phyloP scores from a whole-genome alignment of 257 asterid species.

The Apocynum venetum region DNA sequence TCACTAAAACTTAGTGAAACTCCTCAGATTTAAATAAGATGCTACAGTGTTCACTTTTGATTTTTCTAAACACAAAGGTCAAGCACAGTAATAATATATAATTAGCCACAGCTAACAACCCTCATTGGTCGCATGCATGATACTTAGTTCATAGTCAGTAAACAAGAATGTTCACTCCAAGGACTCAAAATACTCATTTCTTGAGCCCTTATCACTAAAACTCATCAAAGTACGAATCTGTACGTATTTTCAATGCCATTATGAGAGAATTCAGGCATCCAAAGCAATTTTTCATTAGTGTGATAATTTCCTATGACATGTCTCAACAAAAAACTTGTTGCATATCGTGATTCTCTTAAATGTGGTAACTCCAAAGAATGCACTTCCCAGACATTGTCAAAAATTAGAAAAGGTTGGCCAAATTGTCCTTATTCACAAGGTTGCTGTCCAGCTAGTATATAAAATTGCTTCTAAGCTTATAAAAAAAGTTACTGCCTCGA shows the following conservation, averaged over 20 bases:
- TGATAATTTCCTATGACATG: neutral
- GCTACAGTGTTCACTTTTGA: neutral
- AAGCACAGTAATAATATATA: neutral
- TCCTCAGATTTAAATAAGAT: constrained; percentile 11
- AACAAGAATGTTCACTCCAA: neutral
- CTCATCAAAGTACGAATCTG: neutral
- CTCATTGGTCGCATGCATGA: constrained; percentile 13
- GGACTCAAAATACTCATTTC: neutral
- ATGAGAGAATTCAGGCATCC: neutral
- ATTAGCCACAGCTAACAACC: constrained; percentile 11
- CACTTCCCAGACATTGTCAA: neutral
- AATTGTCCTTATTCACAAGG: neutral
- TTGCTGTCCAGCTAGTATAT: neutral
- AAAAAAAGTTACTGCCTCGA: neutral
- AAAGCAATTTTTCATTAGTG: neutral
- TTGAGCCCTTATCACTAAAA: neutral
- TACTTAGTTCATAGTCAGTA: neutral
- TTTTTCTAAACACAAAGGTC: constrained; percentile 11
- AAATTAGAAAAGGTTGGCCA: neutral
- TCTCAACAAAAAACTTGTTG: neutral
- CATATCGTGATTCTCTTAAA: neutral
- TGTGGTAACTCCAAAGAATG: neutral
- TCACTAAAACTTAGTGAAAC: constrained; percentile 16
- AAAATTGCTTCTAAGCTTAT: neutral
- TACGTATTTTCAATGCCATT: neutral